Conservation (phyloP, 805 yeast genomes). For the Saccharomyces kudriavzevii region DNA sequence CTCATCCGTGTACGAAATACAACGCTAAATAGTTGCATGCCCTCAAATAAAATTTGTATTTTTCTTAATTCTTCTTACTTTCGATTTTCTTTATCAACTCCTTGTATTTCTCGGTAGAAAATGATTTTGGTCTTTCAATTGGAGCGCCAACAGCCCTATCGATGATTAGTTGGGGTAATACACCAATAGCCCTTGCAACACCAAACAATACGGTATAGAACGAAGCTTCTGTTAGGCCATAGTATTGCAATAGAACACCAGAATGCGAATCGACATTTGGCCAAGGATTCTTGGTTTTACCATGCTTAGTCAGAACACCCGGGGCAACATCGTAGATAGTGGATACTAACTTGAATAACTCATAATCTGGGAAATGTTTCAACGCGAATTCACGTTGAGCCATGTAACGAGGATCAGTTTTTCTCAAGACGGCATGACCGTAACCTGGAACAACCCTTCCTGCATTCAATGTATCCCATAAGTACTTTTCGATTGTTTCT, state of each 20-base stretch:
- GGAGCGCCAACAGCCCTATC: slow-evolving; percentile 78
- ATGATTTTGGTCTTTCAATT: slow-evolving; percentile 85
- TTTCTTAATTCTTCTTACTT: background rate
- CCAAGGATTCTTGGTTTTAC: slow-evolving; percentile 90
- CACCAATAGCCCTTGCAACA: slow-evolving; percentile 83
- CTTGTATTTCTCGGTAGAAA: slow-evolving; percentile 87
- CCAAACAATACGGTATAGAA: slow-evolving; percentile 84
- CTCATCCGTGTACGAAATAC: background rate
- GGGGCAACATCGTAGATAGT: slow-evolving; percentile 79
- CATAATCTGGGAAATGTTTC: slow-evolving; percentile 70
- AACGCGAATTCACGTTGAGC: slow-evolving; percentile 81
- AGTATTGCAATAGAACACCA: slow-evolving; percentile 77
- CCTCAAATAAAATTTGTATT: background rate
- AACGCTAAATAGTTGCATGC: background rate
- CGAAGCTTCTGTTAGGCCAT: slow-evolving; percentile 73
- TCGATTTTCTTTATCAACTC: slow-evolving; percentile 55
- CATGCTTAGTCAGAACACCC: slow-evolving; percentile 69
- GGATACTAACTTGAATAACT: slow-evolving; percentile 68
- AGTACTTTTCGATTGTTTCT: slow-evolving; percentile 63
- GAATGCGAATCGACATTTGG: slow-evolving; percentile 87
- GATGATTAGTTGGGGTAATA: slow-evolving; percentile 73
- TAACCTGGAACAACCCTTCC: slow-evolving; percentile 87
- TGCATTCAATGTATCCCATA: slow-evolving; percentile 70
- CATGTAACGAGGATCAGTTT: slow-evolving; percentile 81
- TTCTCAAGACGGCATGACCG: slow-evolving; percentile 82